A percentile compares a stretch with the other conserved stretches of the same genome.
These are phyloP conservation scores for Quercus lobata DNA, from an alignment of 331 rosid genomes.

Conservation along the genomic window DNA sequence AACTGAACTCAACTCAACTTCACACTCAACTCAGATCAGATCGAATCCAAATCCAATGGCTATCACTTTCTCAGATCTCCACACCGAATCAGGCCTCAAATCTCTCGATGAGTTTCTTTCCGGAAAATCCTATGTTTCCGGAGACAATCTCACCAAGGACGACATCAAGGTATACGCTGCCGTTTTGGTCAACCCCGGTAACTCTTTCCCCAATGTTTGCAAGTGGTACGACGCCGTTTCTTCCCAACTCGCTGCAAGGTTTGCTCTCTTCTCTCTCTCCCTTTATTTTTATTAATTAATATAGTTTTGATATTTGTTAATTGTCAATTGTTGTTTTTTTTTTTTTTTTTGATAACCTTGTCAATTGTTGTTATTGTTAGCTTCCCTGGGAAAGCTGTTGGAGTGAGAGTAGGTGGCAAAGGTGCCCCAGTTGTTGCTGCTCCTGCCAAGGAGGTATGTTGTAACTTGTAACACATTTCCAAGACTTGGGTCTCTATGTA, in stretches of 20 bases:
- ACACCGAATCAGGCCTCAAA: conserved; percentile 75
- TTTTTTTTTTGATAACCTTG: no score
- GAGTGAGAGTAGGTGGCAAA: conserved; percentile 47
- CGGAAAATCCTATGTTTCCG: conserved; percentile 67
- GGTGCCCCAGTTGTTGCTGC: conserved; percentile 43
- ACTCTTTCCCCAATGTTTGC: conserved; percentile 46
- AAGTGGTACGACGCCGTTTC: conserved; percentile 67
- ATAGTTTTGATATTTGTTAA: not conserved
- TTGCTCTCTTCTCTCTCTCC: not conserved
- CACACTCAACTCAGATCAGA: not conserved
- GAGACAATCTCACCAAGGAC: conserved; percentile 66
- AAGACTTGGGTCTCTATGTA: not conserved
- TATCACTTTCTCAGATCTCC: conserved; percentile 75
- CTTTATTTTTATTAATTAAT: not conserved
- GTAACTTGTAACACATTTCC: conserved; percentile 14
- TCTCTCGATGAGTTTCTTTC: conserved; percentile 61
- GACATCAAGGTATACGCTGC: conserved; percentile 73
- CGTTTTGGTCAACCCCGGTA: conserved; percentile 52
- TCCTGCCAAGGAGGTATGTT: conserved; percentile 29
- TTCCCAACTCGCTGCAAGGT: conserved; percentile 53
- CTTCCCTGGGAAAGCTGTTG: conserved; percentile 76
- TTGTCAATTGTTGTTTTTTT: not conserved
- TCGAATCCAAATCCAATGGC: conserved; percentile 50
- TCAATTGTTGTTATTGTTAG: conserved; percentile 20
- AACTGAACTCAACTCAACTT: not conserved